Evolutionary conservation across 2,329 filamentous ascomycete genomes (phyloP).

Genomic region (Rutstroemia sp.): DNA sequence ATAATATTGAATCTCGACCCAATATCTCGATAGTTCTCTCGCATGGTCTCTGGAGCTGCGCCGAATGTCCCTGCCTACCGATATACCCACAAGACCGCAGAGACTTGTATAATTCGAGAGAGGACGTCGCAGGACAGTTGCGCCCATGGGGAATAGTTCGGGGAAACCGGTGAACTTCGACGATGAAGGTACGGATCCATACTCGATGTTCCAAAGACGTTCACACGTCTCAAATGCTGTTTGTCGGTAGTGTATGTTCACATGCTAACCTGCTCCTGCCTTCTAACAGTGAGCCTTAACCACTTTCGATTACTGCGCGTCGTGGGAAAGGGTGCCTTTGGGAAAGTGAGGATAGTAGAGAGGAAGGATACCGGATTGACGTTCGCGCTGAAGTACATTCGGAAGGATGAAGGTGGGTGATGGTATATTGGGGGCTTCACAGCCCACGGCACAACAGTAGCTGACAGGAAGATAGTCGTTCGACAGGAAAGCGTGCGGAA

Average conservation of each 20-base stretch:
- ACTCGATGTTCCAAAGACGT: neutral
- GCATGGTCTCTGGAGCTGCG: neutral
- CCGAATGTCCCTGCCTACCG: constrained; percentile 7
- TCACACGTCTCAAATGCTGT: neutral
- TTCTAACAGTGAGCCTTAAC: constrained; percentile 75
- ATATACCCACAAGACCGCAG: neutral
- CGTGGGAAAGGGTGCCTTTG: constrained; percentile 95
- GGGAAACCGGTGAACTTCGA: constrained; percentile 88
- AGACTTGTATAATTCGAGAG: neutral
- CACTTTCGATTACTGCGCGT: constrained; percentile 94
- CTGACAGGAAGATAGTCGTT: constrained; percentile 57
- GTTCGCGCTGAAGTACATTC: constrained; percentile 96
- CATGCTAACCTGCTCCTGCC: constrained; percentile 15
- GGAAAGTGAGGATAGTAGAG: constrained; percentile 97
- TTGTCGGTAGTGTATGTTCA: neutral
- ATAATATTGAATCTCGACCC: neutral
- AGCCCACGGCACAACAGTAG: constrained; percentile 10
- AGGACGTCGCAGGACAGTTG: constrained; percentile 1
- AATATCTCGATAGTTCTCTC: neutral
- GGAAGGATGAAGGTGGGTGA: constrained; percentile 87
- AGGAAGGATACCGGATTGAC: constrained; percentile 89
- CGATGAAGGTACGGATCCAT: constrained; percentile 69
- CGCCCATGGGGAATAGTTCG: constrained; percentile 82
- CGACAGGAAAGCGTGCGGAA: constrained; percentile 97
- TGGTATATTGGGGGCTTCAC: neutral